Percentiles rank a stretch among this genome's conserved stretches.
Conservation (phyloP, 2,329 filamentous ascomycete genomes). For the Fusarium falciforme region DNA sequence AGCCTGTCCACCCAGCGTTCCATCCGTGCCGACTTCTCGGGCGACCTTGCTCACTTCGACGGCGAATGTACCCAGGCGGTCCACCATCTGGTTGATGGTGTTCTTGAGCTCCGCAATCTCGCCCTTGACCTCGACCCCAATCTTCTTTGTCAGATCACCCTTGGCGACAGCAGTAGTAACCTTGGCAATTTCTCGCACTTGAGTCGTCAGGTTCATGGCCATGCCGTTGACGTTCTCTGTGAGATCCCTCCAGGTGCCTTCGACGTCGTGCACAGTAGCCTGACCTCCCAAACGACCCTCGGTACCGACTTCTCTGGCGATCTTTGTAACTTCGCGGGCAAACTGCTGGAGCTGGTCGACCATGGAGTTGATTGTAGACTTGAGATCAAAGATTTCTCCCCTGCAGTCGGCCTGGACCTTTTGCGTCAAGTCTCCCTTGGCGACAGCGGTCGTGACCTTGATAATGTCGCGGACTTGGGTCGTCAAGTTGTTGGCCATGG, state of each 20-base stretch:
- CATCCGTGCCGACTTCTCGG: constrained; percentile 95
- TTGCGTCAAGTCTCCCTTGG: constrained; percentile 91
- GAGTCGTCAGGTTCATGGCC: constrained; percentile 97
- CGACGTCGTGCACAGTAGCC: constrained; percentile 94
- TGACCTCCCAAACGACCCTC: constrained; percentile 95
- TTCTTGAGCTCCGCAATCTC: constrained; percentile 96
- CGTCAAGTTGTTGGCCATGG: constrained; percentile 88
- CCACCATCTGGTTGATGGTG: constrained; percentile 99
- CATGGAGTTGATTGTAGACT: constrained; percentile 99
- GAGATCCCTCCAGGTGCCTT: constrained; percentile 96
- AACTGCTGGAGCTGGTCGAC: constrained; percentile 98
- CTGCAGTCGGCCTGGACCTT: constrained; percentile 94
- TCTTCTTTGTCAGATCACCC: constrained; percentile 95
- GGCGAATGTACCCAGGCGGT: constrained; percentile 94
- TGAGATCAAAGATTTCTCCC: constrained; percentile 93
- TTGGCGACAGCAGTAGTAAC: constrained; percentile 96
- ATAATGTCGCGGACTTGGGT: constrained; percentile 96
- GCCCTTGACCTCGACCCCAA: constrained; percentile 90
- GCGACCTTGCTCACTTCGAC: constrained; percentile 97
- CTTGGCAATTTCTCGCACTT: constrained; percentile 96
- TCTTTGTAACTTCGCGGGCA: constrained; percentile 94
- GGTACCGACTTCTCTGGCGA: constrained; percentile 95
- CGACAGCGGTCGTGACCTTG: constrained; percentile 77
- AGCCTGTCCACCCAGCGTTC: constrained; percentile 92
- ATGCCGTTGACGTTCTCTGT: constrained; percentile 98